These are phyloP conservation scores for Xylaria sp. DNA, from an alignment of 2,329 filamentous ascomycete species.

Conservation along the genomic window DNA sequence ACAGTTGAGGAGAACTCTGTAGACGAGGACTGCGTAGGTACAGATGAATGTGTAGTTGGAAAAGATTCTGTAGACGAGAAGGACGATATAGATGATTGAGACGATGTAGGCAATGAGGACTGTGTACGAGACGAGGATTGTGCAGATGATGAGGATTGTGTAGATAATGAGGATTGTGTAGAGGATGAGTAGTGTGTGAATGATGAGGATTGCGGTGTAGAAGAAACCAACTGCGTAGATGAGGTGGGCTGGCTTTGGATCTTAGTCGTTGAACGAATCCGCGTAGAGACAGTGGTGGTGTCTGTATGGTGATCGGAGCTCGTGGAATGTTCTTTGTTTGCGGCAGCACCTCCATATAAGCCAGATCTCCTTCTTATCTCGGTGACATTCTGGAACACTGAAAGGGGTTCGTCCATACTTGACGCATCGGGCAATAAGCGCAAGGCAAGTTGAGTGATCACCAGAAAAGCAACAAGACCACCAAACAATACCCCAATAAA, in stretches of 20 bases:
- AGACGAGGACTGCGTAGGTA: neutral
- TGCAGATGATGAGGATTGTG: neutral
- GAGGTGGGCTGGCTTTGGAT: neutral
- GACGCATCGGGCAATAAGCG: slow-evolving; percentile 46
- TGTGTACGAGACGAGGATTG: neutral
- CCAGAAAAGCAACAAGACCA: slow-evolving; percentile 42
- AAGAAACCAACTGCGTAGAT: neutral
- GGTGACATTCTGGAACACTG: slow-evolving; percentile 34
- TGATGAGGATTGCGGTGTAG: neutral
- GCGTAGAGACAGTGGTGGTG: neutral
- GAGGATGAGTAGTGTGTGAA: neutral
- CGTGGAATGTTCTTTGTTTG: neutral
- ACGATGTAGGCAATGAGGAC: neutral
- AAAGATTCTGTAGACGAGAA: neutral
- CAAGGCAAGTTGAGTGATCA: slow-evolving; percentile 45
- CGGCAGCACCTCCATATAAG: neutral
- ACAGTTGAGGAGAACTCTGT: neutral
- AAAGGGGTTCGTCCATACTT: slow-evolving; percentile 13
- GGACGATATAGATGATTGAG: neutral
- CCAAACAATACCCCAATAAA: slow-evolving; percentile 39
- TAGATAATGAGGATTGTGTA: neutral
- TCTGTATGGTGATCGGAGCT: slow-evolving; percentile 36
- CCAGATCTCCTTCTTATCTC: slow-evolving; percentile 39
- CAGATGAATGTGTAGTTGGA: neutral
- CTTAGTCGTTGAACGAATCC: neutral